These are phyloP conservation scores for Grosmannia serpens DNA, from an alignment of 2,329 filamentous ascomycete species.

Conservation along the genomic window DNA sequence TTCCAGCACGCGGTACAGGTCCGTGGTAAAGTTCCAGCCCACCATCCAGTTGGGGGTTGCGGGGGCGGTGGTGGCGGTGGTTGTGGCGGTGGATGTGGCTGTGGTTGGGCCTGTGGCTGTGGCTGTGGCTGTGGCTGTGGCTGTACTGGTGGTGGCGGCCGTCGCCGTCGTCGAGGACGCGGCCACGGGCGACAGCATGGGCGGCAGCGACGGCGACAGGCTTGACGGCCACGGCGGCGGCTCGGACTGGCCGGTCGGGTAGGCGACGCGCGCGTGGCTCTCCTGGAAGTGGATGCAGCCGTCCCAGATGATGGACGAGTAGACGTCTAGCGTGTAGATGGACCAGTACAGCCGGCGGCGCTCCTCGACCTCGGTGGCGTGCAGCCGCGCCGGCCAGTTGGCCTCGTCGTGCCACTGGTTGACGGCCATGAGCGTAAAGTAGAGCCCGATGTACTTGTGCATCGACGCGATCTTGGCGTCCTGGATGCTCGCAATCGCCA, in stretches of 20 bases:
- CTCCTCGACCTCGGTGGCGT: slow-evolving; percentile 12
- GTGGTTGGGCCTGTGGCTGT: too few relatives aligned
- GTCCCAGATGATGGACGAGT: slow-evolving; percentile 39
- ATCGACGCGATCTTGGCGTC: slow-evolving; percentile 15
- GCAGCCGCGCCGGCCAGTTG: slow-evolving; percentile 13
- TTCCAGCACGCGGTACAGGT: slow-evolving; percentile 44
- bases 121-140: too few relatives aligned
- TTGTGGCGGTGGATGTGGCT: too few relatives aligned
- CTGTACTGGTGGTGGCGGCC: too few relatives aligned
- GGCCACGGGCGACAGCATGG: not conserved
- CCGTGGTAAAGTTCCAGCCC: slow-evolving; percentile 47
- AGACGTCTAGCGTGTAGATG: slow-evolving; percentile 45
- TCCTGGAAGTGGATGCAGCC: slow-evolving; percentile 32
- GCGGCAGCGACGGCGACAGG: not conserved
- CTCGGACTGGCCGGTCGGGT: slow-evolving; percentile 25
- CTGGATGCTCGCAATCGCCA: slow-evolving; percentile 16
- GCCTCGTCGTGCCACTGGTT: slow-evolving; percentile 17
- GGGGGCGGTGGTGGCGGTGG: too few relatives aligned
- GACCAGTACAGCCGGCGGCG: slow-evolving; percentile 34
- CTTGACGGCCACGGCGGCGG: not conserved
- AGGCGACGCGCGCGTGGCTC: slow-evolving; percentile 31
- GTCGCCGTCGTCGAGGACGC: too few relatives aligned
- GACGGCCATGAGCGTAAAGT: slow-evolving; percentile 16
- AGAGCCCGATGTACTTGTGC: slow-evolving; percentile 17
- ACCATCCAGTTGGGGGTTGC: slow-evolving; percentile 29